These are phyloP conservation scores for bread wheat (Triticum aestivum) DNA, from an alignment of 176 grass and related monocot species.

Conservation along the genomic window DNA sequence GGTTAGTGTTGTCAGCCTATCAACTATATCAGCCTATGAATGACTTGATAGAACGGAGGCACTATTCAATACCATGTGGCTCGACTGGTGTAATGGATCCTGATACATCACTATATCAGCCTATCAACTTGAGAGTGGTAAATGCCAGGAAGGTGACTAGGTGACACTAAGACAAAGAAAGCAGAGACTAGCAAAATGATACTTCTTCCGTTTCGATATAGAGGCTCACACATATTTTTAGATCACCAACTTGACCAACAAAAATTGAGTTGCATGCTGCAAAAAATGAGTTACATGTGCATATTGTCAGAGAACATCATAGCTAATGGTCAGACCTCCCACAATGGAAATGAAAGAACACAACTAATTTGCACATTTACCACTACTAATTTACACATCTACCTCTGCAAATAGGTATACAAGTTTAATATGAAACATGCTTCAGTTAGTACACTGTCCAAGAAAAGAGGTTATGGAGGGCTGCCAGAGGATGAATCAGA, in stretches of 20 bases:
- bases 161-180: no score
- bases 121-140: neutral
- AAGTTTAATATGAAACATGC: neutral
- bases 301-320: neutral
- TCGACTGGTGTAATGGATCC: neutral
- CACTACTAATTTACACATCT: no score
- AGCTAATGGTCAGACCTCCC: neutral
- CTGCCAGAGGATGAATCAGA: neutral
- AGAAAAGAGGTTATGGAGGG: conserved; percentile 1
- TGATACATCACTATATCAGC: neutral
- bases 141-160: neutral
- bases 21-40: no score
- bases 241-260: no score
- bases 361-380: neutral
- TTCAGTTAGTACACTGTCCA: neutral
- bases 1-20: conserved; percentile 11
- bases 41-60: no score
- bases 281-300: no score
- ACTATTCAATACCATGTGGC: neutral
- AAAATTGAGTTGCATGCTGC: no score
- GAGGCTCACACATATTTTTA: no score
- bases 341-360: neutral
- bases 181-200: no score
- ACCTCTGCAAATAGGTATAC: neutral
- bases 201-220: no score